A percentile compares a stretch with the other conserved stretches of the same genome.
phyloP scores from a whole-genome alignment of 2,329 filamentous ascomycete genomes.

The Xylariaceae sp. region DNA sequence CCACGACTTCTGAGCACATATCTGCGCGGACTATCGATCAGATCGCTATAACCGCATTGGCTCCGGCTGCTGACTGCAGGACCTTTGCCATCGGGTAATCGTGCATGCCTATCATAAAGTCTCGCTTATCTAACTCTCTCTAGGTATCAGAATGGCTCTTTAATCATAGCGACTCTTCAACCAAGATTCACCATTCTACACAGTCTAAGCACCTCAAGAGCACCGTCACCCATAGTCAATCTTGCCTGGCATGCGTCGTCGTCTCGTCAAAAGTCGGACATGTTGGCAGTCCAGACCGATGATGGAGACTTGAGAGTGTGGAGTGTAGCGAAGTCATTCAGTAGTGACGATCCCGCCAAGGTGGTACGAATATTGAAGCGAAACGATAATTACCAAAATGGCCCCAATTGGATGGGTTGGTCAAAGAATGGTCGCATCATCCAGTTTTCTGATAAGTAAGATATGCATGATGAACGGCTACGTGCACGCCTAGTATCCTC shows the following conservation, averaged over 20 bases:
- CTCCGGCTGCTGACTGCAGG: constrained; percentile 85
- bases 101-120: constrained; percentile 4
- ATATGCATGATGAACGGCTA: constrained; percentile 37
- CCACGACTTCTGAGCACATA: constrained; percentile 88
- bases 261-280: constrained; percentile 93
- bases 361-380: constrained; percentile 87
- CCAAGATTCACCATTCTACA: constrained; percentile 94
- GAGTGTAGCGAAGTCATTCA: constrained; percentile 86
- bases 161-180: constrained; percentile 86
- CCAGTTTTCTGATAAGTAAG: constrained; percentile 89
- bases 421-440: constrained; percentile 97
- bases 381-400: constrained; percentile 72
- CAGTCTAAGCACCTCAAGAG: constrained; percentile 82
- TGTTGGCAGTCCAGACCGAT: constrained; percentile 90
- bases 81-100: constrained; percentile 94
- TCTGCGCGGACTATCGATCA: constrained; percentile 88
- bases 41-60: constrained; percentile 92
- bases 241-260: constrained; percentile 97
- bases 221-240: constrained; percentile 84
- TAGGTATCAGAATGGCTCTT: constrained; percentile 94
- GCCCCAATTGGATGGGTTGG: constrained; percentile 96
- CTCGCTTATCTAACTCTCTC: constrained; percentile 23
- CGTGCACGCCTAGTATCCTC: constrained; percentile 54
- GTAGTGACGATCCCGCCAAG: constrained; percentile 76
- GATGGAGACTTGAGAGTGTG: constrained; percentile 94